Conservation (phyloP, 2,329 filamentous ascomycete species). For the Myriangium duriaei region DNA sequence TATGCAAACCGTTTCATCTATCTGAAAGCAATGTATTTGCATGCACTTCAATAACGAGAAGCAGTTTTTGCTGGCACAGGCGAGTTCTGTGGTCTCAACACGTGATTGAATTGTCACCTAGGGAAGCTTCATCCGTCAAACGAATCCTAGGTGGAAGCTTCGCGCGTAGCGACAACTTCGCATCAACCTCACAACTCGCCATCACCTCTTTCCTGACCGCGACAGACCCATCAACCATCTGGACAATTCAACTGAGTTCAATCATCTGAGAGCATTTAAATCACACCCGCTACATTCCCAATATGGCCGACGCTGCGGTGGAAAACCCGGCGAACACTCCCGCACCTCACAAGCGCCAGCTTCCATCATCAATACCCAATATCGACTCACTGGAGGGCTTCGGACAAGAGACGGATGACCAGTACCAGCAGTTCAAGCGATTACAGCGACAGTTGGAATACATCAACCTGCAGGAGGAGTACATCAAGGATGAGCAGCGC, state of each 20-base stretch:
- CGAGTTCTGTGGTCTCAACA: too few relatives aligned
- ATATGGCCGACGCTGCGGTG: conserved; percentile 77
- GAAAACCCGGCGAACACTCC: conserved; percentile 65
- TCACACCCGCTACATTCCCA: too few relatives aligned
- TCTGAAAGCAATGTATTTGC: too few relatives aligned
- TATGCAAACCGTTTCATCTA: too few relatives aligned
- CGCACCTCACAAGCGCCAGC: conserved; percentile 68
- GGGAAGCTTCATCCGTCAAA: not conserved
- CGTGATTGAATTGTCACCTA: not conserved
- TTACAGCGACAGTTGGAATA: conserved; percentile 93
- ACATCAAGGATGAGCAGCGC: conserved; percentile 99
- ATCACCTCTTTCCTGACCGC: too few relatives aligned
- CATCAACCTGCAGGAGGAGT: conserved; percentile 96
- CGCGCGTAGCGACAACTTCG: not conserved
- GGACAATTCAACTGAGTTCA: too few relatives aligned
- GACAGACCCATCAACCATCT: too few relatives aligned
- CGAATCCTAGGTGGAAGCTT: not conserved
- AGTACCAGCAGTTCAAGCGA: conserved; percentile 93
- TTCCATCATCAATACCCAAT: conserved; percentile 67
- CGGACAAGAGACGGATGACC: conserved; percentile 69
- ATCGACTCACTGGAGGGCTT: conserved; percentile 83
- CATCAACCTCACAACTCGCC: too few relatives aligned
- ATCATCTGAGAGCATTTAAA: too few relatives aligned
- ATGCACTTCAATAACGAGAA: too few relatives aligned
- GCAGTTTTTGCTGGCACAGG: too few relatives aligned